Evolutionary conservation across 768 basidiomycete species (phyloP).

Genomic region (Candolleomyces eurysporus): DNA sequence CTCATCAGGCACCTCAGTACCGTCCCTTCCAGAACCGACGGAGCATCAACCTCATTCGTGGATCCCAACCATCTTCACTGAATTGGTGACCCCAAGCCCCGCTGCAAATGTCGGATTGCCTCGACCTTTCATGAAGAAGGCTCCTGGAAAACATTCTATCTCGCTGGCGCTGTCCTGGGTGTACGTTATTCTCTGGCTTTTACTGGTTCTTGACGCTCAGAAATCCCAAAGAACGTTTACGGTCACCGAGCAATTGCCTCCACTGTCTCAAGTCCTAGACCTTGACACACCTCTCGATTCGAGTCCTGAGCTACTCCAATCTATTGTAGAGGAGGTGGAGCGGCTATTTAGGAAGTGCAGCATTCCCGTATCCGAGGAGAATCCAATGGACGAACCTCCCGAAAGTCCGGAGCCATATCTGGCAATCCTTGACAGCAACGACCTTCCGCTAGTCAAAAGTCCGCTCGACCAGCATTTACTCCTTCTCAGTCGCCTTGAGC

Average conservation of each 20-base stretch:
- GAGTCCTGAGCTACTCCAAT: not conserved
- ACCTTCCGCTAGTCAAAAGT: not conserved
- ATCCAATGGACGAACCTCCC: not conserved
- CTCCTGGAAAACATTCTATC: conserved; percentile 57
- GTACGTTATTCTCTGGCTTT: conserved; percentile 32
- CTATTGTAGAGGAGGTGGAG: not conserved
- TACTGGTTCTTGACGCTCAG: not conserved
- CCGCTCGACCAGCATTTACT: not conserved
- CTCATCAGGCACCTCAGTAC: conserved; percentile 40
- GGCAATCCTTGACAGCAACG: not conserved
- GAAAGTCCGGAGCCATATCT: not conserved
- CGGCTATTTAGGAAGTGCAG: not conserved
- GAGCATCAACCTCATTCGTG: conserved; percentile 33
- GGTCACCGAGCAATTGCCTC: conserved; percentile 35
- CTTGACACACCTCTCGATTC: not conserved
- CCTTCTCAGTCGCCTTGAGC: conserved; percentile 3
- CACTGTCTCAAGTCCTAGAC: conserved; percentile 23
- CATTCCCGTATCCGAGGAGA: not conserved
- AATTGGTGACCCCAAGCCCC: not conserved
- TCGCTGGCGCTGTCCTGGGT: conserved; percentile 66
- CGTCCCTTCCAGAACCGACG: conserved; percentile 53
- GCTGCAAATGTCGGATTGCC: not conserved
- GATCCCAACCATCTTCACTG: conserved; percentile 17
- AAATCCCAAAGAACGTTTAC: conserved; percentile 47
- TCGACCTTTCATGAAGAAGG: conserved; percentile 45